Conservation (phyloP, 2,329 filamentous ascomycete genomes). For the Stagonosporopsis cucurbitacearum region DNA sequence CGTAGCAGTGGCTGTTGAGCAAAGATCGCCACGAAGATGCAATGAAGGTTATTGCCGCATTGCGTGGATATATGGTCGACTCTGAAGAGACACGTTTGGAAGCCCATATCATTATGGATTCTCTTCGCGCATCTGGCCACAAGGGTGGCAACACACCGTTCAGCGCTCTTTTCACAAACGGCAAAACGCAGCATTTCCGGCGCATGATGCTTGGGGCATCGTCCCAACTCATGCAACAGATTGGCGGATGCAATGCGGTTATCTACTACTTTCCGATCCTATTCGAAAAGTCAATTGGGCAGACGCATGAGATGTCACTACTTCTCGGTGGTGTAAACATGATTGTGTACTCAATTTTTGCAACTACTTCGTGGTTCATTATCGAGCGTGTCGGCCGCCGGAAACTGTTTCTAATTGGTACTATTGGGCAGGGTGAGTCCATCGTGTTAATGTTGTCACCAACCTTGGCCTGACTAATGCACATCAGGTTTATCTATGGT, state of each 20-base stretch:
- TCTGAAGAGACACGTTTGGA: conserved; percentile 65
- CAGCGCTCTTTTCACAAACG: conserved; percentile 64
- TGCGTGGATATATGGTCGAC: conserved; percentile 57
- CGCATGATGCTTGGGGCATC: conserved; percentile 67
- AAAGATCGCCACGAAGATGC: conserved; percentile 70
- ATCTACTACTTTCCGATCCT: conserved; percentile 55
- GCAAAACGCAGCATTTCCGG: conserved; percentile 70
- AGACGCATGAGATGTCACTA: conserved; percentile 50
- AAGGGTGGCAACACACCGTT: conserved; percentile 52
- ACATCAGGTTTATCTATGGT: conserved; percentile 59
- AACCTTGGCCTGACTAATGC: background rate
- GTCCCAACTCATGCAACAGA: conserved; percentile 47
- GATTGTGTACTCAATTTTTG: conserved; percentile 63
- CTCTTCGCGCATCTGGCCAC: conserved; percentile 51
- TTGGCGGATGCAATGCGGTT: conserved; percentile 49
- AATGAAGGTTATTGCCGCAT: conserved; percentile 58
- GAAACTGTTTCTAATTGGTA: conserved; percentile 52
- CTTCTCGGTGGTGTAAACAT: conserved; percentile 59
- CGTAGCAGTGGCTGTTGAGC: conserved; percentile 62
- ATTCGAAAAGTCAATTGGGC: conserved; percentile 59
- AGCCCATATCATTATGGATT: conserved; percentile 71
- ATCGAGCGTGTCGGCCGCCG: conserved; percentile 66
- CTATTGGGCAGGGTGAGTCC: conserved; percentile 53
- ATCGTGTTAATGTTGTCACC: no score
- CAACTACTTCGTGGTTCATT: conserved; percentile 66